A percentile compares a stretch with the other conserved stretches of the same genome.
Evolutionary conservation across 139 green algal species (phyloP).

Genomic region (Volvox reticuliferus): DNA sequence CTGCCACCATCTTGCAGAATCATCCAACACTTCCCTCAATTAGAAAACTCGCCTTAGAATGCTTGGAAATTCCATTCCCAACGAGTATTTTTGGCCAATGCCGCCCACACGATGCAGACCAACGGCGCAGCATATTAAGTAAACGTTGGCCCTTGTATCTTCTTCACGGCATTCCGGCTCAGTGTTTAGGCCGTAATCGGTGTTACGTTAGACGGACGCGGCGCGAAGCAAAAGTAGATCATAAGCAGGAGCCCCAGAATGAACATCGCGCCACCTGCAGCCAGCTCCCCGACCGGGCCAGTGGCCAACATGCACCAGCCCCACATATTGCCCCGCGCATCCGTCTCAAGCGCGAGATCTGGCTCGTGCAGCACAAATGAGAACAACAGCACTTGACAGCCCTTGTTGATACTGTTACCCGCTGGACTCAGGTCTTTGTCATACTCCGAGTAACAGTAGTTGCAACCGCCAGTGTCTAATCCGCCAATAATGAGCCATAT

Average conservation of each 20-base stretch:
- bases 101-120: too few species aligned
- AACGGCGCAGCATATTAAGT: too few species aligned
- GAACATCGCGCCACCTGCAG: neutral
- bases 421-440: neutral
- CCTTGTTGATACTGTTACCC: neutral
- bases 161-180: neutral
- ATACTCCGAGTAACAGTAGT: neutral
- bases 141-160: too few species aligned
- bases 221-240: neutral
- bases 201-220: neutral
- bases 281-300: neutral
- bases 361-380: neutral
- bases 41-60: too few species aligned
- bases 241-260: neutral
- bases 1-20: too few species aligned
- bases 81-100: too few species aligned
- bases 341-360: neutral
- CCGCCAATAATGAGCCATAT: neutral
- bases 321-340: neutral
- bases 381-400: neutral
- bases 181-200: neutral
- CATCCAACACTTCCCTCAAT: too few species aligned
- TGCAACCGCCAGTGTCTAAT: neutral
- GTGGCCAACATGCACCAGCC: neutral
- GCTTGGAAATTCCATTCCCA: too few species aligned